Base-by-base conservation (phyloP, 208 protist species). In the Crithidia brevicula region DNA sequence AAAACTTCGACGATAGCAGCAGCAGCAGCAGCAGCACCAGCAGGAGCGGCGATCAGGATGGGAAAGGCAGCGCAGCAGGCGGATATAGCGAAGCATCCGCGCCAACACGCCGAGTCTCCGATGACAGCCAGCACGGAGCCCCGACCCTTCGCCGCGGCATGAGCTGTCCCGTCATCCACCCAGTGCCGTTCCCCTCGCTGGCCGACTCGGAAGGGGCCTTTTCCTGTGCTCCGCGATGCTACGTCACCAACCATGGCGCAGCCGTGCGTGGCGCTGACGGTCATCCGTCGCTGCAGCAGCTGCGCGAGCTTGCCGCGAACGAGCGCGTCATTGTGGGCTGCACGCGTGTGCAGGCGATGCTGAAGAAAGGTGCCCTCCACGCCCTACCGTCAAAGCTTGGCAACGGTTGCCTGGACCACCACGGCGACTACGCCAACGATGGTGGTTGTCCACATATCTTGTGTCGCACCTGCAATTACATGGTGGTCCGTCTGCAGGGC, bases 381-480 rank as follows among this genome's bases (percentile, higher is more conserved):
- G 85, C 83, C 3, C 30, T 49, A 42, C 40, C 74, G 22, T 61
- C 81, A 4, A 43, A 69, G 20, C 43, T 89, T 27, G 90, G 90
- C 34, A 95, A 95, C 63, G 90, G 85, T 28, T 81, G 75, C 25
- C 68, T 72, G 10, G 86, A 93, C 61, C 74, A 78, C 46, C 63
- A 63, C 25, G 72, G 62, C 33, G 70, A 88, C 50, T 53, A 20
- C 20, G 59, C 46, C 9, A 63, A 15, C 16, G 69, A 62, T 11
- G 91, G 88, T 38, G 91, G 88, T n/a, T 96, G 91, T 57, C 74
- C 86, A 10, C 59, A 87, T 52, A 86, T 93, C 2, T 15, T 81
- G 31, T 96, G 91, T 27, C 75, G 71, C 20, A 82, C 79, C 56
- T 96, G 91, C 65, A 83, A 89, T 50, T 93, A 93, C 74, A 76